Evolutionary conservation across 2,329 filamentous ascomycete species (phyloP), one percentile per base, ranked within the genome.

Genomic region (Gaeumannomyces tritici): DNA sequence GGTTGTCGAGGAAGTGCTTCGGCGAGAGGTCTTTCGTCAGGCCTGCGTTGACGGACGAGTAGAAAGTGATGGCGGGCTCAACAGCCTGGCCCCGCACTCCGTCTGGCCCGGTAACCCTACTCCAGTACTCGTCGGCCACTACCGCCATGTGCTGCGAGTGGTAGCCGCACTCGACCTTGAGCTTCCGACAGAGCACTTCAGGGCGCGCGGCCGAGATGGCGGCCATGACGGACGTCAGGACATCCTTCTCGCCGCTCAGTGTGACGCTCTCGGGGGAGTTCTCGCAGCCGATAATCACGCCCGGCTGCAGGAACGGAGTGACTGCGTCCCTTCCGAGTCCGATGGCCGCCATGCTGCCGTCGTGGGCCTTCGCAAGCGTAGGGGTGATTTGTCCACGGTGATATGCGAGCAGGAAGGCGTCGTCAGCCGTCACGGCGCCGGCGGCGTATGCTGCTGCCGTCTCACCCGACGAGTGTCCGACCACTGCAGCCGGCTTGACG

Each of bases 1-100:
- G 67, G 61, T 76, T 76, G 18, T 68, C 65, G 0, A 62, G 62
- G 73, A 73, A 76, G 62, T 75, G 74, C 13, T 51, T 66, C 1
- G 27, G 59, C 13, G 68, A 60, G 11, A 64, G n/a, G 7, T 64
- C 35, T 33, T n/a, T 62, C 28, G 56, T 54, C 5, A 9, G 12
- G 1, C 12, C 12, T 0, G 33, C 26, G 5, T 33, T 58, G 28
- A 61, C 60, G 15, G 57, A 57, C 1, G 55, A 58, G 33, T 59
- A 61, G 29, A 63, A 61, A 5, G 61, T 42, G 15, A 64, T 18
- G 12, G 31, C 8, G 9, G 62, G 58, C 47, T n/a, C 8, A 27
- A 28, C 31, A 33, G 56, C 61, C 13, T 60, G 33, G 24, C 54
- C 35, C 26, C 47, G 42, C 13, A 62, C 55, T 2, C 60, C 60